phyloP scores from a whole-genome alignment of 805 yeast species.

The Ogataea sp. region DNA sequence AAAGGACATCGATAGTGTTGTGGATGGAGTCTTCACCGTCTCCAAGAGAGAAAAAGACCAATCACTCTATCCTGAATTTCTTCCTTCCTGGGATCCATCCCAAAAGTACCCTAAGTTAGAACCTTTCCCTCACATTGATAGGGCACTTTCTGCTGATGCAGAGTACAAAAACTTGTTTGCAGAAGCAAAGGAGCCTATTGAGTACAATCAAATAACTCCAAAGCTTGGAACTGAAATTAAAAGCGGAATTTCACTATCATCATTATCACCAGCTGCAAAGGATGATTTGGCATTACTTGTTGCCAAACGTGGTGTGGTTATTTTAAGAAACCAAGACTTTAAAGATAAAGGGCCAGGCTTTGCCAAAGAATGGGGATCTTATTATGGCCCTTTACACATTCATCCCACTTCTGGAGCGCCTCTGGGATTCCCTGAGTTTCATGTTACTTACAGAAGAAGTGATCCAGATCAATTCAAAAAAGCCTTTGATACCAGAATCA shows the following conservation, averaged over 20 bases:
- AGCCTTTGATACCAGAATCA: constrained; percentile 23
- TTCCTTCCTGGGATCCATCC: constrained; percentile 63
- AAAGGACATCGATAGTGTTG: constrained; percentile 40
- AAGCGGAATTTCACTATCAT: constrained; percentile 43
- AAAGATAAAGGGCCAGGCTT: constrained; percentile 41
- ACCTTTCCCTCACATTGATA: constrained; percentile 45
- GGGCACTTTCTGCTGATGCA: constrained; percentile 48
- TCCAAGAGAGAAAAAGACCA: constrained; percentile 31
- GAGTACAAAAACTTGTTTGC: constrained; percentile 36
- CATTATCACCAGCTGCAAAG: constrained; percentile 40
- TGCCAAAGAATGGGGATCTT: constrained; percentile 38
- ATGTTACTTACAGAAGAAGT: constrained; percentile 43
- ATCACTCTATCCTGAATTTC: constrained; percentile 42
- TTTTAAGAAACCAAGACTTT: constrained; percentile 56
- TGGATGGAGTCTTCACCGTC: constrained; percentile 39
- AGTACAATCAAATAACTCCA: constrained; percentile 44
- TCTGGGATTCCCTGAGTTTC: constrained; percentile 44
- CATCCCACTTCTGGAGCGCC: constrained; percentile 70
- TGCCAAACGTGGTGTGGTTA: constrained; percentile 58
- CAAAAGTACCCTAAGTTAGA: constrained; percentile 42
- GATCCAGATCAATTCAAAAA: constrained; percentile 26
- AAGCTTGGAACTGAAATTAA: constrained; percentile 56
- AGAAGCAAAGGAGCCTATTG: constrained; percentile 14
- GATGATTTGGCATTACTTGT: constrained; percentile 58
- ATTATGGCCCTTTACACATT: constrained; percentile 59